Base-by-base conservation (phyloP, 139 green algal genomes). In the Microglena sp. region DNA sequence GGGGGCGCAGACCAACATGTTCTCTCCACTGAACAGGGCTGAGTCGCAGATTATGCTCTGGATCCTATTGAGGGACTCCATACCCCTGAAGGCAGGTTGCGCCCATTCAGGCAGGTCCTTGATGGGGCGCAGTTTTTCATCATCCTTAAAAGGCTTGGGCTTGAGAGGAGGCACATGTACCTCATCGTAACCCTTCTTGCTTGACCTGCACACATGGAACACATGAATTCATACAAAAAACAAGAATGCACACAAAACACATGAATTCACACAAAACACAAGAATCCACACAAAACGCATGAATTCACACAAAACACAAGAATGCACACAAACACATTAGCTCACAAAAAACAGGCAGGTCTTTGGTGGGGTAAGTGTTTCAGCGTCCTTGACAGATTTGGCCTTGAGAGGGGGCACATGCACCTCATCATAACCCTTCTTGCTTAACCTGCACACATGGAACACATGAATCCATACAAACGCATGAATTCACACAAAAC, bases 81-180 rank as follows among this genome's bases (percentile, higher is more conserved):
- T 96, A 55, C 85, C 86, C 31, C 70, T 69, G 62, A 98, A 98
- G 5, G 88, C 92, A 0, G 76, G 72, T 46, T 88, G 87, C 6
- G 85, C 74, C 93, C 93, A 99, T n/a, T 92, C 86, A 0, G 94
- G 94, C 78, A 99, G 82, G 29, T 88, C 77, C 18, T 55, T 43
- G 59, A 98, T 95, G 27, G 68, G 62, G 5, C 74, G 46, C 54
- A 94, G 82, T 66, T 73, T 72, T 79, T 96, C 88, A n/a, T 70
- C 72, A 5, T 68, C 61, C 15, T 71, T 68, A 64, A 95, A 95
- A 0, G 93, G 84, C 79, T 94, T 94, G 35, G 89, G 82, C 76
- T 97, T 97, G 3, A 95, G 63, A 1, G 93, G 89, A 1, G 93
- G 93, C 62, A 99, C 86, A 70, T 96, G 87, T 32, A 99, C 90